Conservation (phyloP, 352 stramenopile genomes). For the Globisporangium rhizosaccharum region DNA sequence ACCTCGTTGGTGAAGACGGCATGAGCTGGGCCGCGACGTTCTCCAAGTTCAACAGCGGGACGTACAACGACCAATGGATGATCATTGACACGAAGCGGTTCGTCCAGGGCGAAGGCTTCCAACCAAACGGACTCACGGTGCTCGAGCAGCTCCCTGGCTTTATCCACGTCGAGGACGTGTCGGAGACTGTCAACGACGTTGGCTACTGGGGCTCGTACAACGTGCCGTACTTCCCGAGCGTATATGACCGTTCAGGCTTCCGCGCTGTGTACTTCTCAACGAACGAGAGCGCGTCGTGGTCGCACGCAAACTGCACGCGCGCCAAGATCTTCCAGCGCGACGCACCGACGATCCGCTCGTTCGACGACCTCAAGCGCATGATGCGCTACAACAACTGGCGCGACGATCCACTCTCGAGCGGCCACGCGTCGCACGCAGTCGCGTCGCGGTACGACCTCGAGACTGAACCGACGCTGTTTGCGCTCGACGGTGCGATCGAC, state of each 20-base stretch:
- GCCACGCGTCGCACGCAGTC: slow-evolving; percentile 48
- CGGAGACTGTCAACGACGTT: slow-evolving; percentile 31
- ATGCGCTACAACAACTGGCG: slow-evolving; percentile 67
- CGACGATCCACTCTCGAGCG: slow-evolving; percentile 37
- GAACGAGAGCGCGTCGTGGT: slow-evolving; percentile 35
- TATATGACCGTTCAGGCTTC: slow-evolving; percentile 62
- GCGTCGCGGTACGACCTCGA: slow-evolving; percentile 65
- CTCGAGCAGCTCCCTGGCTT: slow-evolving; percentile 70
- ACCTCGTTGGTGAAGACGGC: slow-evolving; percentile 37
- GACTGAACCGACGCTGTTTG: slow-evolving; percentile 22
- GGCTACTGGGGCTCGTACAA: slow-evolving; percentile 83
- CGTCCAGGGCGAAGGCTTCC: slow-evolving; percentile 30
- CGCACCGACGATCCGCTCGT: slow-evolving; percentile 28
- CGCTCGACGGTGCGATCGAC: slow-evolving; percentile 61
- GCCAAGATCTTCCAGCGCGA: slow-evolving; percentile 55
- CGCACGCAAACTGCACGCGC: slow-evolving; percentile 35
- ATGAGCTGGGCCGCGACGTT: slow-evolving; percentile 42
- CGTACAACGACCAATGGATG: slow-evolving; percentile 88
- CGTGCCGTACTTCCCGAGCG: slow-evolving; percentile 63
- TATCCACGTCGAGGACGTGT: slow-evolving; percentile 53
- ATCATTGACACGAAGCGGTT: slow-evolving; percentile 65
- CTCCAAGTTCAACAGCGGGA: slow-evolving; percentile 58
- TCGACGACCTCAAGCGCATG: slow-evolving; percentile 55
- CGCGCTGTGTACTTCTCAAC: slow-evolving; percentile 23
- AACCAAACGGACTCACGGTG: slow-evolving; percentile 40